phyloP scores from a whole-genome alignment of 768 basidiomycete species.

The Asterophora parasitica region DNA sequence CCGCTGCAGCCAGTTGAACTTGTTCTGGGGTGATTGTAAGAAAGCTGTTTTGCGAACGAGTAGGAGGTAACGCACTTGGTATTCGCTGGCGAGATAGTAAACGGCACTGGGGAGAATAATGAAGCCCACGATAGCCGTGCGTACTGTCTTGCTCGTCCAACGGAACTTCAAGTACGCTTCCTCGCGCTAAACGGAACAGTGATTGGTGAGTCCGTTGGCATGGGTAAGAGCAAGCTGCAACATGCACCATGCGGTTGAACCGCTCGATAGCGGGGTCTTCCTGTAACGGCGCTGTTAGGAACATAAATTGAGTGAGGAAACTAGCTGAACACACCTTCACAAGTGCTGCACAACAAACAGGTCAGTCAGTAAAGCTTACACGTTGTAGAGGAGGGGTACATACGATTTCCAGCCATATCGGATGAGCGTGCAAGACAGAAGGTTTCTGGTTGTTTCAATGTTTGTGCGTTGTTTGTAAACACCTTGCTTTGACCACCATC shows the following conservation, averaged over 20 bases:
- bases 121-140: conserved; percentile 58
- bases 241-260: conserved; percentile 44
- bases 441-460: conserved; percentile 12
- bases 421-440: conserved; percentile 21
- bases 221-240: conserved; percentile 2
- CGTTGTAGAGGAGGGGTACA: conserved; percentile 16
- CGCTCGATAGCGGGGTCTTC: conserved; percentile 59
- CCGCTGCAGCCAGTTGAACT: conserved; percentile 53
- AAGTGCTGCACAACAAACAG: conserved; percentile 35
- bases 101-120: conserved; percentile 59
- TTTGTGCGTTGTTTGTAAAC: conserved; percentile 30
- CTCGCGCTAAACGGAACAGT: conserved; percentile 55
- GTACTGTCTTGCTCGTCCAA: conserved; percentile 67
- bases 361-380: conserved; percentile 1
- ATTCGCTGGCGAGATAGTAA: conserved; percentile 42
- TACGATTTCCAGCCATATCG: conserved; percentile 67
- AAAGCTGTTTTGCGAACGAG: neutral
- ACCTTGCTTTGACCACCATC: conserved; percentile 34
- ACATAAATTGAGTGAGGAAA: neutral
- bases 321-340: conserved; percentile 43
- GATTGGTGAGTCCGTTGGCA: conserved; percentile 2
- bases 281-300: conserved; percentile 18
- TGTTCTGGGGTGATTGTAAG: conserved; percentile 21
- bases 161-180: conserved; percentile 79
- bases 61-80: conserved; percentile 30